Conservation (phyloP, 257 asterid species). For the Forsythia viridissima region DNA sequence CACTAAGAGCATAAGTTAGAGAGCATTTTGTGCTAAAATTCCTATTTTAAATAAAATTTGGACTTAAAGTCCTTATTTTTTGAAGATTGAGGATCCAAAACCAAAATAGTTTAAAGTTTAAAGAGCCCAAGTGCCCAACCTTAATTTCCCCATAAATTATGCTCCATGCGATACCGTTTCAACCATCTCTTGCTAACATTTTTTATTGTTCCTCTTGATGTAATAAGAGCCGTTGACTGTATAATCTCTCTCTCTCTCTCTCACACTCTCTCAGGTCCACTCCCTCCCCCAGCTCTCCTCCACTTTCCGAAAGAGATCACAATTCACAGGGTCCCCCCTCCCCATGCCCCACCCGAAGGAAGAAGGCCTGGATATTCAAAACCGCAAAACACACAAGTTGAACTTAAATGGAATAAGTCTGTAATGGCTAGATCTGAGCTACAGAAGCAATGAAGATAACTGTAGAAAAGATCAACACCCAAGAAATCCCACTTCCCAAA, state of each 20-base stretch:
- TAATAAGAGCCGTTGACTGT: background rate
- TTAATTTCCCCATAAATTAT: too few species aligned
- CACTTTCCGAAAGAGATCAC: constrained; percentile 25
- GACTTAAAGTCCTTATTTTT: too few species aligned
- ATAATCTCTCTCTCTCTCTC: background rate
- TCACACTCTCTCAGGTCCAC: background rate
- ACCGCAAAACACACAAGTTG: background rate
- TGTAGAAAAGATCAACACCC: constrained; percentile 13
- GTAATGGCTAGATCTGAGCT: constrained; percentile 42
- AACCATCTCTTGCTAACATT: too few species aligned
- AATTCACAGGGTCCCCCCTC: background rate
- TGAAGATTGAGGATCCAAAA: too few species aligned
- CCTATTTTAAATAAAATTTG: too few species aligned
- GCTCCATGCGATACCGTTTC: too few species aligned
- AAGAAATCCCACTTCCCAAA: constrained; percentile 4
- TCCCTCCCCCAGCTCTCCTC: background rate
- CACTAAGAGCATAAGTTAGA: too few species aligned
- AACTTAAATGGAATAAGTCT: background rate
- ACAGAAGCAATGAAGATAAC: constrained; percentile 50
- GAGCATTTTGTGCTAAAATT: too few species aligned
- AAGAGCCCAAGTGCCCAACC: too few species aligned
- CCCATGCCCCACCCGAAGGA: background rate
- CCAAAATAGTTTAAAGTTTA: too few species aligned
- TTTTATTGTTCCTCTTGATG: too few species aligned
- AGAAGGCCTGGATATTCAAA: background rate